phyloP scores from a whole-genome alignment of 441 rosid genomes.

The Raphanus hybrid region DNA sequence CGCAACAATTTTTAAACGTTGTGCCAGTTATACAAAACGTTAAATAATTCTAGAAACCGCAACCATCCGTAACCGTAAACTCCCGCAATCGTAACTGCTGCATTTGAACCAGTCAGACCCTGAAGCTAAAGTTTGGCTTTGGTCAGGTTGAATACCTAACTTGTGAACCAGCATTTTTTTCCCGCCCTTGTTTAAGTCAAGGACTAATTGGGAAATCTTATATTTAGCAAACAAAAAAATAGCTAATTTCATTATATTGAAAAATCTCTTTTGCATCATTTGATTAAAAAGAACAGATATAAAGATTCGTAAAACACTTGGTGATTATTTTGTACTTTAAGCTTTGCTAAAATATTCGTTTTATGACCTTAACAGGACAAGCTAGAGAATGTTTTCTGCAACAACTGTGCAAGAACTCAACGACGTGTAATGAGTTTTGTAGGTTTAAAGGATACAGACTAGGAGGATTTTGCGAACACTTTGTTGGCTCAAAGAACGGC shows the following conservation, averaged over 20 bases:
- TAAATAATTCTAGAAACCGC: too few relatives aligned
- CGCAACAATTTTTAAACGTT: too few relatives aligned
- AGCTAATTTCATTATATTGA: not conserved
- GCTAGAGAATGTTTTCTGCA: not conserved
- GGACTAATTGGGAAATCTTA: too few relatives aligned
- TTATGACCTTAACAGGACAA: constrained; percentile 11
- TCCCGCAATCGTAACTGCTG: too few relatives aligned
- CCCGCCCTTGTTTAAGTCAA: too few relatives aligned
- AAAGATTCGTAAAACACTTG: not conserved
- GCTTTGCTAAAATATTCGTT: not conserved
- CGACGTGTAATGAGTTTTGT: constrained; percentile 21
- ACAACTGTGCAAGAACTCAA: not conserved
- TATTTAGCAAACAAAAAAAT: too few relatives aligned
- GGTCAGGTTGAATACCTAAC: too few relatives aligned
- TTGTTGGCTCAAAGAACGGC: not conserved
- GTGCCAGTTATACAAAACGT: too few relatives aligned
- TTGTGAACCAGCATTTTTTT: too few relatives aligned
- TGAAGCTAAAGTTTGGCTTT: too few relatives aligned
- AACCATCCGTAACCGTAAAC: too few relatives aligned
- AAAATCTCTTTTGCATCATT: not conserved
- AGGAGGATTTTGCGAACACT: constrained; percentile 8
- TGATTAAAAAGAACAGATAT: not conserved
- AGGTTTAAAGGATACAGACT: not conserved
- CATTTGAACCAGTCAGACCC: too few relatives aligned
- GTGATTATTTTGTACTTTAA: not conserved